Evolutionary conservation across 805 yeast genomes (phyloP), one percentile per base, ranked within the genome.

Genomic region (Yarrowia sp.): DNA sequence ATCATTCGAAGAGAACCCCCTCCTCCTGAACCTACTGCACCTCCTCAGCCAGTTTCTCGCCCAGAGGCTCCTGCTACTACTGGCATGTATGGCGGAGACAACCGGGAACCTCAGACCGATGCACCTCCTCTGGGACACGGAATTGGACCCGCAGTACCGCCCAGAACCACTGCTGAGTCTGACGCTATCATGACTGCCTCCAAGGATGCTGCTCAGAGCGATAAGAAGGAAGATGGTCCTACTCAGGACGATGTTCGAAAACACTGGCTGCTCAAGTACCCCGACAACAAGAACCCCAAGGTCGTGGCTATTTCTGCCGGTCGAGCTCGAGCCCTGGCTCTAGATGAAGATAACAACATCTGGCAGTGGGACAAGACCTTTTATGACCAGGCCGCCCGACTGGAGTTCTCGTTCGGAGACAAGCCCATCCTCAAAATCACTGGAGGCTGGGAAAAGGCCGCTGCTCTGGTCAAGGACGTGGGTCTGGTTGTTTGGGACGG

Each of bases 361-460:
- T 87, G 86, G 82, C 80, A 86, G 0, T 89, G 93, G 93, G 92
- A 88, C 74, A 75, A 52, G 47, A 39, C 70, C 46, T 15, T 69
- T 67, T 73, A 63, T 19, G 36, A 38, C n/a, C 68, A 50, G 10
- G 72, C 71, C 7, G 69, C 69, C 42, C 55, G 55, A 33, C 49
- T 68, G 46, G 64, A 49, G 43, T 70, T 67, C 44, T 55, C 53
- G 34, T 70, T 70, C 40, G 65, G 55, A 34, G 43, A 68, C 15
- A 63, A 63, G 30, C 33, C 47, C n/a, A 68, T 55, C 50, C 69
- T 5, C 69, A 71, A 82, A 70, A 81, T 86, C 10, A 80, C 81
- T 13, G 87, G 91, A 17, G 95, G 94, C 0, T 89, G 94, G 94
- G 82, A 84, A 68, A 75, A 82, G 15, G 83, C 85, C 64, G 84